Conservation (phyloP, 73 alveolate species). For the Halteria grandinella region DNA sequence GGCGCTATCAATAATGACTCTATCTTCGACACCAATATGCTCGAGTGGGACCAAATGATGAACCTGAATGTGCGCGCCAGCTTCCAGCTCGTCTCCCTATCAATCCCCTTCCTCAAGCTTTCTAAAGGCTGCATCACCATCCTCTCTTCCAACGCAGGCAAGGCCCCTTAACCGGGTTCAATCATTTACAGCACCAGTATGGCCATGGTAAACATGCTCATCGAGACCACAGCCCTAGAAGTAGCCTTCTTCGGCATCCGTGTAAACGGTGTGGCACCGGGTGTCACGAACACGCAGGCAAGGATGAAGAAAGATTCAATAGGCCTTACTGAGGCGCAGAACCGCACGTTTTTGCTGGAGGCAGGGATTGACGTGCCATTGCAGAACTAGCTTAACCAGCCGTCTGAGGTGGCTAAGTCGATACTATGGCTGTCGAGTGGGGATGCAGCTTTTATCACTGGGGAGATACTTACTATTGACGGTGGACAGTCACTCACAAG, state of each 20-base stretch:
- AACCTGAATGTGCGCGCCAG: conserved; percentile 86
- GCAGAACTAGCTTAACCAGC: conserved; percentile 15
- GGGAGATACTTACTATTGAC: conserved; percentile 88
- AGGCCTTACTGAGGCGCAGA: conserved; percentile 48
- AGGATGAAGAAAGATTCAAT: conserved; percentile 36
- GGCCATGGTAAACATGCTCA: conserved; percentile 81
- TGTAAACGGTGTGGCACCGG: conserved; percentile 91
- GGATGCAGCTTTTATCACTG: conserved; percentile 85
- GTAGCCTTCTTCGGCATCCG: conserved; percentile 82
- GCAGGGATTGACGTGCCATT: conserved; percentile 63
- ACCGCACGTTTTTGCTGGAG: conserved; percentile 60
- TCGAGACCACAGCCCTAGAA: conserved; percentile 89
- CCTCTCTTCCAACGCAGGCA: conserved; percentile 85
- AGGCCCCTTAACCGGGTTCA: conserved; percentile 77
- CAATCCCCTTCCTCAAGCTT: conserved; percentile 89
- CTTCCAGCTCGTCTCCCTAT: conserved; percentile 81
- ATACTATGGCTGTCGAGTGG: conserved; percentile 80
- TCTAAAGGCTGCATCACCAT: conserved; percentile 84
- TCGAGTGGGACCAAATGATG: conserved; percentile 83
- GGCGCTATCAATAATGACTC: conserved; percentile 66
- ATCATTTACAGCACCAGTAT: conserved; percentile 75
- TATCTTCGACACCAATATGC: conserved; percentile 74
- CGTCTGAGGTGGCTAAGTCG: conserved; percentile 78
- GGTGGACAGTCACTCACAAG: conserved; percentile 73
- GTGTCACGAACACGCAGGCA: conserved; percentile 69